Conservation (phyloP, 164 flowering plant species). For the Chimonanthus praecox region DNA sequence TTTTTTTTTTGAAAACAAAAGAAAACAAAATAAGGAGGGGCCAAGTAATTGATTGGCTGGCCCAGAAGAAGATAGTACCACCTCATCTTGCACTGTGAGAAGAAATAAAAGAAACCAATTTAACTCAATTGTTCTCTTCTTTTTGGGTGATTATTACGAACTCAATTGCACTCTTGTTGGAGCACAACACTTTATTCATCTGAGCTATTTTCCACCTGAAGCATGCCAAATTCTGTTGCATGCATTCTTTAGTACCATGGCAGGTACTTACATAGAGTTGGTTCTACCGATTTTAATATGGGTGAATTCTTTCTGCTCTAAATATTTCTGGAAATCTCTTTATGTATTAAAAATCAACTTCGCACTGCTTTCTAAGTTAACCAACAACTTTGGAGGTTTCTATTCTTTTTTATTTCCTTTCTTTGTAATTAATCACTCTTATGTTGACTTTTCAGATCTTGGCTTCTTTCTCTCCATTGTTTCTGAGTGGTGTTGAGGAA, state of each 20-base stretch:
- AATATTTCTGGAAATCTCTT: background rate
- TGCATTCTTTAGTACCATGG: background rate
- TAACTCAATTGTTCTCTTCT: too few species aligned
- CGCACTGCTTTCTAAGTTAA: background rate
- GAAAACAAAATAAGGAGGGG: too few species aligned
- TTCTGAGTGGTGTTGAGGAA: constrained; percentile 70
- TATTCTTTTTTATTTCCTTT: background rate
- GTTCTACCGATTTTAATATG: background rate
- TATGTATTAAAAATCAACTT: background rate
- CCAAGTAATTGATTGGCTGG: too few species aligned
- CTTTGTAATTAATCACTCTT: background rate
- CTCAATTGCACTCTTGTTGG: too few species aligned
- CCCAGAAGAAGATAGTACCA: too few species aligned
- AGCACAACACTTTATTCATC: too few species aligned
- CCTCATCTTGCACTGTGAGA: too few species aligned
- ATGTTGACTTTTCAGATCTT: constrained; percentile 48
- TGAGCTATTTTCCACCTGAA: too few species aligned
- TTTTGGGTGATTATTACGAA: too few species aligned
- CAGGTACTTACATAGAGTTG: background rate
- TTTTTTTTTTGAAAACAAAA: too few species aligned
- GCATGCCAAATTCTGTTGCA: background rate
- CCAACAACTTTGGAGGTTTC: background rate
- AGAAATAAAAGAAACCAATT: too few species aligned
- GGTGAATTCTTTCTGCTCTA: background rate
- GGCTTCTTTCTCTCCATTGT: constrained; percentile 64